These are phyloP conservation scores for Cardamine occulta DNA, from an alignment of 345 rosid species.

Conservation along the genomic window DNA sequence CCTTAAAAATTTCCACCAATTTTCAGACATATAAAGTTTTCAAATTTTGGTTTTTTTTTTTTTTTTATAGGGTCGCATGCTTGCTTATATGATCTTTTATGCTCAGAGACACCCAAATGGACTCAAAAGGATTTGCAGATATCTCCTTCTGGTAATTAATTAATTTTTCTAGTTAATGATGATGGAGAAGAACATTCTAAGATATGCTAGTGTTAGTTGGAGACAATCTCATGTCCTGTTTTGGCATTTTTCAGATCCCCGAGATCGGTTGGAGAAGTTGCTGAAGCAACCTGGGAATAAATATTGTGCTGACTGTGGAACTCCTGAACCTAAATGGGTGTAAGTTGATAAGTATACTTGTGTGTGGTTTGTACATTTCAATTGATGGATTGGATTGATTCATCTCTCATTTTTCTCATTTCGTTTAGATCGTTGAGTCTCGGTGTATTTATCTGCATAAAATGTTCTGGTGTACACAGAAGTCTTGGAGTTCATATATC, in stretches of 20 bases:
- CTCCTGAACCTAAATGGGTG: conserved; percentile 98
- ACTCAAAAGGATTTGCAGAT: conserved; percentile 40
- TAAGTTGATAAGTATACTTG: conserved; percentile 48
- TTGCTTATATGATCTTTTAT: conserved; percentile 64
- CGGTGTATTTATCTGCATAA: conserved; percentile 93
- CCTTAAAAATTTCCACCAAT: background rate
- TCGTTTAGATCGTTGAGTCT: conserved; percentile 68
- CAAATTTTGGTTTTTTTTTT: background rate
- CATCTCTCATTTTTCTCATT: conserved; percentile 36
- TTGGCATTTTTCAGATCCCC: conserved; percentile 51
- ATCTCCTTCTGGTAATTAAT: conserved; percentile 54
- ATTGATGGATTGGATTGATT: conserved; percentile 32
- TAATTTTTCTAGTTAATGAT: conserved; percentile 5
- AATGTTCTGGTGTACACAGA: conserved; percentile 97
- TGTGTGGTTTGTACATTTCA: conserved; percentile 6
- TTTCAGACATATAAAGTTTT: background rate
- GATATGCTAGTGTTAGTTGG: conserved; percentile 9
- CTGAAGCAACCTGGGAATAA: conserved; percentile 60
- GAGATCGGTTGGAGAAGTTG: conserved; percentile 59
- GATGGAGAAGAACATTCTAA: conserved; percentile 18
- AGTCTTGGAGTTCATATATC: conserved; percentile 98
- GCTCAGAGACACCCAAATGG: conserved; percentile 50
- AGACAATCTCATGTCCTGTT: conserved; percentile 8
- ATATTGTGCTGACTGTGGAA: conserved; percentile 91
- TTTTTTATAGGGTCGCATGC: conserved; percentile 47